Conservation (phyloP, 2,329 filamentous ascomycete species). For the Ophiostoma australiae region DNA sequence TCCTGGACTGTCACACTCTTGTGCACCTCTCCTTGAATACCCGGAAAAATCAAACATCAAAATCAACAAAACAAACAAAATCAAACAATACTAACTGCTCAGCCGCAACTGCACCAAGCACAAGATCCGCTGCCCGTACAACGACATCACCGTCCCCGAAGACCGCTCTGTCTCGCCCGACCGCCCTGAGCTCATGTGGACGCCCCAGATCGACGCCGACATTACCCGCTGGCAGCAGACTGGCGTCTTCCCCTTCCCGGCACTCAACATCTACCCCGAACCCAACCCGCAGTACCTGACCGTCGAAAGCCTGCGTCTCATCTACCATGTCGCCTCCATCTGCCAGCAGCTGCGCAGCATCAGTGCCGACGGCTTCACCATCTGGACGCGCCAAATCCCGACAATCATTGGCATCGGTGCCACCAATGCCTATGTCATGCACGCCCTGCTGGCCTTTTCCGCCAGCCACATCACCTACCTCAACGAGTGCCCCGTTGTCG, state of each 20-base stretch:
- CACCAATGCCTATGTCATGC: constrained; percentile 85
- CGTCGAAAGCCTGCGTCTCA: constrained; percentile 74
- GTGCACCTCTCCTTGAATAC: background rate
- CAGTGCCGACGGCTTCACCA: constrained; percentile 75
- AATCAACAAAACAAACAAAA: background rate
- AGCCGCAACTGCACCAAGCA: constrained; percentile 99
- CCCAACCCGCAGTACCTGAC: constrained; percentile 69
- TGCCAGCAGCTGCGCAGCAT: constrained; percentile 75
- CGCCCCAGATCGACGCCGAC: constrained; percentile 73
- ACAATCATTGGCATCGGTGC: constrained; percentile 79
- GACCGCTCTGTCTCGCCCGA: constrained; percentile 56
- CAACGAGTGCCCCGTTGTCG: constrained; percentile 76
- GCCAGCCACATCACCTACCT: constrained; percentile 89
- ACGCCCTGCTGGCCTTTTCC: constrained; percentile 86
- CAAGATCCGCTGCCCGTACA: constrained; percentile 96
- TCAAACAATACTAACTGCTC: constrained; percentile 1
- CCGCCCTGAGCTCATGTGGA: constrained; percentile 73
- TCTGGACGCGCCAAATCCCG: constrained; percentile 90
- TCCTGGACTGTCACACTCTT: background rate
- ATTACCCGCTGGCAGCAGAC: constrained; percentile 81
- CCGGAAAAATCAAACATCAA: too few species aligned
- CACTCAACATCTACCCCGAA: constrained; percentile 69
- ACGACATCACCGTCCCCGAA: constrained; percentile 71
- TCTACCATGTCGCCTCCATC: constrained; percentile 84
- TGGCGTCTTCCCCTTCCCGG: constrained; percentile 78